phyloP scores from a whole-genome alignment of 1,139 yeast genomes.

The Debaryomyces robertsiae region DNA sequence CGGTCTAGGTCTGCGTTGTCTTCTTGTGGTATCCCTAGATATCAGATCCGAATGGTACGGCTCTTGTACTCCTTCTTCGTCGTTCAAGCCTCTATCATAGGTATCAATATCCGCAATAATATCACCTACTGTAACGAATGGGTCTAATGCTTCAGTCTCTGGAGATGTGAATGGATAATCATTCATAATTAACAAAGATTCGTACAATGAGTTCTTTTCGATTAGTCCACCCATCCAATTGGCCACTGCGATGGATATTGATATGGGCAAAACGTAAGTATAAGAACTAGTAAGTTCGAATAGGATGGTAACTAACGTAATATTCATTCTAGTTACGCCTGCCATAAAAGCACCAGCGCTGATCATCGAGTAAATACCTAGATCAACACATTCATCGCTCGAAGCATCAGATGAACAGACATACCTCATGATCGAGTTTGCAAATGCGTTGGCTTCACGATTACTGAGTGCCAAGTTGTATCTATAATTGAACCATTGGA shows the following conservation, averaged over 20 bases:
- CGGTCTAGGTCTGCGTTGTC: neutral
- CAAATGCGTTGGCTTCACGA: slow-evolving; percentile 15
- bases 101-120: slow-evolving; percentile 15
- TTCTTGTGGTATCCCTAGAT: neutral
- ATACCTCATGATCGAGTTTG: slow-evolving; percentile 21
- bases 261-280: slow-evolving; percentile 61
- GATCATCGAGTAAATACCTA: slow-evolving; percentile 67
- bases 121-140: slow-evolving; percentile 32
- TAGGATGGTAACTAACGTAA: slow-evolving; percentile 59
- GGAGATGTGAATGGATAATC: slow-evolving; percentile 57
- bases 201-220: slow-evolving; percentile 57
- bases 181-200: slow-evolving; percentile 49
- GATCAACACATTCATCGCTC: slow-evolving; percentile 39
- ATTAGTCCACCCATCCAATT: slow-evolving; percentile 60
- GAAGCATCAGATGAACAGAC: slow-evolving; percentile 19
- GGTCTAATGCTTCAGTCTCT: slow-evolving; percentile 43
- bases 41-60: neutral
- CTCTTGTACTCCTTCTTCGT: neutral
- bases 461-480: slow-evolving; percentile 8
- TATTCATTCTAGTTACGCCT: slow-evolving; percentile 67
- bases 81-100: slow-evolving; percentile 5
- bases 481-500: slow-evolving; percentile 35
- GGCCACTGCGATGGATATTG: slow-evolving; percentile 58
- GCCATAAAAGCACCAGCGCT: slow-evolving; percentile 73
- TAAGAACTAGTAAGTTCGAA: slow-evolving; percentile 64